Evolutionary conservation across 805 yeast genomes (phyloP).

Genomic region (Millerago galiae): DNA sequence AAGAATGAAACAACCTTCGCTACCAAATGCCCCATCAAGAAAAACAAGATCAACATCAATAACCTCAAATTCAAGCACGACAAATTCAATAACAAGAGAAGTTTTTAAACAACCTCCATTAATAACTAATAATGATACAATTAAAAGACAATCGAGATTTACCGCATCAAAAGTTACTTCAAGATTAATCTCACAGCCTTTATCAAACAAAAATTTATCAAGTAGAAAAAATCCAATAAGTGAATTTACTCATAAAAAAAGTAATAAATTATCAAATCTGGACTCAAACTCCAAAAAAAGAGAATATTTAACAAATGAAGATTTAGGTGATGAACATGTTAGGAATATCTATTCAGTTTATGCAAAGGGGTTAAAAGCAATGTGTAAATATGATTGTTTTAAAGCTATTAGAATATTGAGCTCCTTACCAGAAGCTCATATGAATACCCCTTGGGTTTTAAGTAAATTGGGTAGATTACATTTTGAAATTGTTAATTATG

Average conservation of each 20-base stretch:
- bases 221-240: conserved; percentile 8
- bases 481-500: conserved; percentile 83
- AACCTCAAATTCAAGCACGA: conserved; percentile 1
- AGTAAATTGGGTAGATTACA: conserved; percentile 74
- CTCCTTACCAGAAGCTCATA: conserved; percentile 55
- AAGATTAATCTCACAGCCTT: conserved; percentile 39
- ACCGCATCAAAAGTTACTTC: conserved; percentile 42
- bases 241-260: conserved; percentile 16
- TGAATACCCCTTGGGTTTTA: conserved; percentile 78
- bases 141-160: conserved; percentile 24
- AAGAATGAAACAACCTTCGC: conserved; percentile 28
- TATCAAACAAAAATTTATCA: conserved; percentile 12
- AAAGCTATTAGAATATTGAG: conserved; percentile 69
- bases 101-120: conserved; percentile 19
- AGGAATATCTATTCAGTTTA: conserved; percentile 43
- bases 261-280: conserved; percentile 7
- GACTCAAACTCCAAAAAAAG: conserved; percentile 9
- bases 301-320: conserved; percentile 17
- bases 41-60: conserved; percentile 24
- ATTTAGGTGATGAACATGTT: conserved; percentile 35
- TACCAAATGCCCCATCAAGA: conserved; percentile 36
- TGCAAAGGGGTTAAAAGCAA: conserved; percentile 56
- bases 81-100: conserved; percentile 7
- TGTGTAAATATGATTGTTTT: conserved; percentile 65
- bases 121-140: conserved; percentile 12